phyloP scores from a whole-genome alignment of 805 yeast species.

The Kazachstania kunashirensis region DNA sequence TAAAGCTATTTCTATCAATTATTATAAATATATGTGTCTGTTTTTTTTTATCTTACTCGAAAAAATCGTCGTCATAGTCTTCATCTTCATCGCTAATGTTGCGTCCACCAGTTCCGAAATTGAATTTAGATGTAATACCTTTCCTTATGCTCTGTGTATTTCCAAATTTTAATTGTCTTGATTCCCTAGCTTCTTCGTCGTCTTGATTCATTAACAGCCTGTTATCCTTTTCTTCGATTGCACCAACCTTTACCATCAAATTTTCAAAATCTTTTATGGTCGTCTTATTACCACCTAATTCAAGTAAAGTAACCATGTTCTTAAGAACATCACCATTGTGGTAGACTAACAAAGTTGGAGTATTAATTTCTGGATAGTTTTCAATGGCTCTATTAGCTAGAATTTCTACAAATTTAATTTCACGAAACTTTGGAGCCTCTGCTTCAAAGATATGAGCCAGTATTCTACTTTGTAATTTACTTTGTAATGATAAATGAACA shows the following conservation, averaged over 20 bases:
- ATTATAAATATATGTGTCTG: neutral
- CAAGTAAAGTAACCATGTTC: constrained; percentile 71
- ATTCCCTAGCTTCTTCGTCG: constrained; percentile 50
- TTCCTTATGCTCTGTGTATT: constrained; percentile 39
- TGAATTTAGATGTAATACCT: constrained; percentile 25
- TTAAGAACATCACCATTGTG: constrained; percentile 66
- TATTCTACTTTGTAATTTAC: constrained; percentile 64
- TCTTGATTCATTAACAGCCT: constrained; percentile 52
- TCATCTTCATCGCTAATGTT: constrained; percentile 36
- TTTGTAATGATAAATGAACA: constrained; percentile 64
- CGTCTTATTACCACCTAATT: constrained; percentile 78
- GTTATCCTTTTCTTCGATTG: constrained; percentile 56
- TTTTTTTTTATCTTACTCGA: constrained; percentile 29
- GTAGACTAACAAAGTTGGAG: constrained; percentile 85
- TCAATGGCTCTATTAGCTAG: constrained; percentile 88
- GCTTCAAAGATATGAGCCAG: constrained; percentile 47
- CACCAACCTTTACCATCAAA: constrained; percentile 55
- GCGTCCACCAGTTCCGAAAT: constrained; percentile 31
- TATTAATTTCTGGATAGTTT: constrained; percentile 78
- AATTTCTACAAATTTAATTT: constrained; percentile 85
- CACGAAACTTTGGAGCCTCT: constrained; percentile 60
- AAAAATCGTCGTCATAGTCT: constrained; percentile 39
- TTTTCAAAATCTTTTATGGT: constrained; percentile 59
- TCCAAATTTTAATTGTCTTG: constrained; percentile 44
- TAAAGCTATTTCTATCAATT: too few relatives aligned